Base-by-base conservation (phyloP, 805 yeast genomes). In the Wickerhamiella spandovensis region DNA sequence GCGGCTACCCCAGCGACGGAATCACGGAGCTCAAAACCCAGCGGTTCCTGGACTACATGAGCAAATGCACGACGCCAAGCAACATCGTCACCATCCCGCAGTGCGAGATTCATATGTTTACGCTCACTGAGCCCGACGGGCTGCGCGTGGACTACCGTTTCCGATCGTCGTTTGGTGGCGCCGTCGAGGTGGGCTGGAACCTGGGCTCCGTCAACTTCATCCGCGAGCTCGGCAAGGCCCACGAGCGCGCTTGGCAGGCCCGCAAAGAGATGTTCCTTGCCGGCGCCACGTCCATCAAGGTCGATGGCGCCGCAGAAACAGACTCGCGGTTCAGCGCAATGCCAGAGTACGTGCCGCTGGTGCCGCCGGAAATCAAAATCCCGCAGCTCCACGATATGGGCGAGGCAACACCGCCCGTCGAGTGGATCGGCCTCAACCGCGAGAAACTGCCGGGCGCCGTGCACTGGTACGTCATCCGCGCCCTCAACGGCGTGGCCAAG, bases 381-480 rank as follows among this genome's bases (percentile, higher is more conserved):
- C 97, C 97, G 1, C 90, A 82, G 57, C 70, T 92, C 60, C 80
- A 79, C 60, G 97, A 92, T 60, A 72, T 92, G 59, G 97, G 98
- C 23, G 89, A 83, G 66, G 97, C 97, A 1, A 92, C 98, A 0
- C 98, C 98, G 0, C 98, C 98, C 1, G 68, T 92, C 51, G 98
- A 92, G 63, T 92, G 98, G 98, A 84, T 92, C 69, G 98, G 98
- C 1, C 72, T 92, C 28, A 92, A 92, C 63, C 74, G 97, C 56
- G 77, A 82, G 58, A 78, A 81, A 56, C 79, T 92, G 56, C 98
- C 98, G 0, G 80, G 84, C 41, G 73, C 84, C 52, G 82, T 95
- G 0, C 97, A 92, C 62, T 90, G 87, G 63, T 70, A 77, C 53
- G 78, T 81, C 0, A 83, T 89, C 47, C 75, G 83, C 13, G 77